Evolutionary conservation across 805 yeast species (phyloP).

Genomic region (Candida gorgasii): DNA sequence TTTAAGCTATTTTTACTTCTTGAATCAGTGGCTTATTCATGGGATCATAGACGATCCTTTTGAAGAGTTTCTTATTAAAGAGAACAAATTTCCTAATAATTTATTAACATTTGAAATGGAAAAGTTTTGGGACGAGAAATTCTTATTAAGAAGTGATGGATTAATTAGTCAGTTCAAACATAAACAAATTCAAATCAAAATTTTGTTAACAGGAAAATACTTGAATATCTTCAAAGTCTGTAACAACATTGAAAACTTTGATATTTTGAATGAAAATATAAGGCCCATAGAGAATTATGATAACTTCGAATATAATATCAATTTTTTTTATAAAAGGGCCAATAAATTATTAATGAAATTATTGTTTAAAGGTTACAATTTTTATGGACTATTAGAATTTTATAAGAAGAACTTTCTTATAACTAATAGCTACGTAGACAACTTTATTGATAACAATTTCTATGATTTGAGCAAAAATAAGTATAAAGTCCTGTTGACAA

Average conservation of each 20-base stretch:
- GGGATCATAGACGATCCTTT: conserved; percentile 79
- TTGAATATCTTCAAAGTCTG: conserved; percentile 70
- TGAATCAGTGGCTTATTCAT: conserved; percentile 74
- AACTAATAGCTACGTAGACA: conserved; percentile 51
- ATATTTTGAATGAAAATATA: conserved; percentile 26
- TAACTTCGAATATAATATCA: conserved; percentile 55
- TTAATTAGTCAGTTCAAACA: conserved; percentile 63
- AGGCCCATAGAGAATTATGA: conserved; percentile 30
- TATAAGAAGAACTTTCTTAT: conserved; percentile 62
- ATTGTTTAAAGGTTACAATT: conserved; percentile 59
- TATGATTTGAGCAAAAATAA: conserved; percentile 53
- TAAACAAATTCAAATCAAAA: conserved; percentile 56
- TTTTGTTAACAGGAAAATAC: conserved; percentile 82
- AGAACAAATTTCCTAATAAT: conserved; percentile 32
- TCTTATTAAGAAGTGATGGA: conserved; percentile 72
- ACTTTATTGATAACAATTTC: conserved; percentile 51
- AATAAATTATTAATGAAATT: conserved; percentile 60
- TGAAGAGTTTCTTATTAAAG: conserved; percentile 77
- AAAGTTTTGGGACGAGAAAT: conserved; percentile 74
- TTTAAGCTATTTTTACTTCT: conserved; percentile 59
- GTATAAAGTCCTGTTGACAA: conserved; percentile 29
- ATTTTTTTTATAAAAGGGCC: conserved; percentile 65
- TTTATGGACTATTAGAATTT: conserved; percentile 46
- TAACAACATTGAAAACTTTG: conserved; percentile 46
- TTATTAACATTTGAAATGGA: conserved; percentile 47